Base-by-base conservation (phyloP, 306 rosid species). In the Sesbania bispinosa region DNA sequence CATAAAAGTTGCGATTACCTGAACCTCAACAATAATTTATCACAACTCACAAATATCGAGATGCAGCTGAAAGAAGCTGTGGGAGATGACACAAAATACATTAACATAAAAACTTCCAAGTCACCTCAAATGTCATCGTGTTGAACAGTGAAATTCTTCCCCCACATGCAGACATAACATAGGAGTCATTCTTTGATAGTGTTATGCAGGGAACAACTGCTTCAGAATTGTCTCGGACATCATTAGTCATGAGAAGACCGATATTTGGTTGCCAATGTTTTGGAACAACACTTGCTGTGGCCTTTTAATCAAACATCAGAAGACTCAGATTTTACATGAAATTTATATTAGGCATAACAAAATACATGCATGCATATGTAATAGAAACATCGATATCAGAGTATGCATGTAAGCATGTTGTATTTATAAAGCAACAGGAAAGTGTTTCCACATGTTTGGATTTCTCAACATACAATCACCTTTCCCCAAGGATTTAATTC, bases 1-100 rank as follows among this genome's bases (percentile, higher is more conserved):
- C 92, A 88, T 79, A 57, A 83, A 88, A 33, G 85, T 85, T 52
- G 79, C 77, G 89, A 81, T 87, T 23, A 85, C 85, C 96, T 92
- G 42, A 42, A 60, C 41, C 14, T 23, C 67, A 19, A 20, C 38
- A 66, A 57, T 48, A 59, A 19, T 46, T n/a, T n/a, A 55, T 76
- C 46, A 46, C 10, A 16, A 26, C 67, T 80, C 52, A n/a, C n/a
- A 24, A n/a, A 58, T 48, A 45, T 10, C 29, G 45, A 67, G 43
- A 67, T 47, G 20, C n/a, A n/a, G n/a, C n/a, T n/a, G n/a, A n/a
- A n/a, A n/a, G n/a, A n/a, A n/a, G n/a, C 41, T n/a, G 27, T 15
- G 9, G 33, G 26, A 42, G 36, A 55, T 30, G 51, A 4, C 1
- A 62, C 29, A 20, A 1, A 58, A 16, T 26, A 26, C 24, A 68